Evolutionary conservation across 306 rosid species (phyloP).

Genomic region (Mucuna pruriens): DNA sequence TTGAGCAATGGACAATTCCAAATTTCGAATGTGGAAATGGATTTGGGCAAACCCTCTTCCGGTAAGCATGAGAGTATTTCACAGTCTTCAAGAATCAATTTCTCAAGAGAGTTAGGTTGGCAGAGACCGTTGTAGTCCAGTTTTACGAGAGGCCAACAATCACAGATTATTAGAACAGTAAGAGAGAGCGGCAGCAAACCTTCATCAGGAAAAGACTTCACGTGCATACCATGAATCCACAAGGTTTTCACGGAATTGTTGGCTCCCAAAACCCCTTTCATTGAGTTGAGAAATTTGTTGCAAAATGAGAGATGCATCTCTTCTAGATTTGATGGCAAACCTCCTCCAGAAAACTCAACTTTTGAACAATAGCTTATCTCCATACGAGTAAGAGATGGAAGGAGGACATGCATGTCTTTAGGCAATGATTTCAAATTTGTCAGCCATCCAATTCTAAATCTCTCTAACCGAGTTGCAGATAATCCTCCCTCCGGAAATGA

Average conservation of each 20-base stretch:
- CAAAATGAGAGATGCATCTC: background rate
- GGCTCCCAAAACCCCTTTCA: background rate
- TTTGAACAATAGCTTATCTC: fast-evolving
- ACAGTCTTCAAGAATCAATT: background rate
- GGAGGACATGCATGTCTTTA: background rate
- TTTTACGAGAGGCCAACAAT: background rate
- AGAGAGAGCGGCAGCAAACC: background rate
- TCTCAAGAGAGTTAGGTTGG: background rate
- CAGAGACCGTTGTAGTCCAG: background rate
- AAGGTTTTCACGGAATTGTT: background rate
- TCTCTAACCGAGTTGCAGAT: background rate
- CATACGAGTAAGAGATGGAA: background rate
- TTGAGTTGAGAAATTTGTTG: background rate
- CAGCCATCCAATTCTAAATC: fast-evolving
- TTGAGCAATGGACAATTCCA: background rate
- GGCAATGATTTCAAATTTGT: background rate
- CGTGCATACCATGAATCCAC: background rate
- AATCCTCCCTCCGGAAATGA: background rate
- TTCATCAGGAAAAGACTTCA: background rate
- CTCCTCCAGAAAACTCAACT: background rate
- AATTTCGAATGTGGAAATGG: background rate
- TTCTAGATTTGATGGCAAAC: background rate
- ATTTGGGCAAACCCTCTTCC: background rate
- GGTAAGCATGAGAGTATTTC: background rate
- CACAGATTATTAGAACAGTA: fast-evolving